Evolutionary conservation across 2,329 filamentous ascomycete species (phyloP).

Genomic region (Esteya vermicola): DNA sequence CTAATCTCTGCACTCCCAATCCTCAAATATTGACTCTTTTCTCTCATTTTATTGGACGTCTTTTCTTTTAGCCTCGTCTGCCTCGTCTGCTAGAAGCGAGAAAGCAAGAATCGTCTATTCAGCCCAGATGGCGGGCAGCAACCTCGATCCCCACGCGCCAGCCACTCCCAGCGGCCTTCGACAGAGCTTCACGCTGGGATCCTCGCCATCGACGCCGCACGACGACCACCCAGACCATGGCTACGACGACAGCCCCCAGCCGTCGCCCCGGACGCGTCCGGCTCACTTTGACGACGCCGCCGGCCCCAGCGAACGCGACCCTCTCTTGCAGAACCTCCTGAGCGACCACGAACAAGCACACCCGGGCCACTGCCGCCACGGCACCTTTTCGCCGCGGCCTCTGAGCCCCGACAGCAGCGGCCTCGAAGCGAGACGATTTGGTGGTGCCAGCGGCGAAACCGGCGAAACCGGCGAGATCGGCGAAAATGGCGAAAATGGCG

Average conservation of each 20-base stretch:
- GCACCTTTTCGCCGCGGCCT: constrained; percentile 60
- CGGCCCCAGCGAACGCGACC: constrained; percentile 11
- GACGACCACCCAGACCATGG: neutral
- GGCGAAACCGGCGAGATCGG: no score
- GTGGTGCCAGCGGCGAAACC: no score
- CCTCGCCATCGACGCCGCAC: neutral
- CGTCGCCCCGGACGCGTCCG: constrained; percentile 7
- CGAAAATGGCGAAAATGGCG: no score
- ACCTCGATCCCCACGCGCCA: constrained; percentile 19
- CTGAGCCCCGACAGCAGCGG: constrained; percentile 16
- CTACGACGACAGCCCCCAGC: constrained; percentile 3
- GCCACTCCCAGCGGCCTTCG: constrained; percentile 30
- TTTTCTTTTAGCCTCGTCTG: no score
- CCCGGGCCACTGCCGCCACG: constrained; percentile 49
- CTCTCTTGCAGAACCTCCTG: constrained; percentile 26
- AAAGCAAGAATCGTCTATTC: no score
- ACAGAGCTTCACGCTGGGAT: constrained; percentile 23
- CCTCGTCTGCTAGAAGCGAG: no score
- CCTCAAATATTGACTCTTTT: neutral
- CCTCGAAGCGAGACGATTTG: no score
- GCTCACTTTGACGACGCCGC: constrained; percentile 8
- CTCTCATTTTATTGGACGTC: no score
- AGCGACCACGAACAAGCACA: constrained; percentile 24
- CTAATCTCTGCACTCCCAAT: neutral
- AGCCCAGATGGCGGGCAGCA: neutral